Conservation (phyloP, 202 grass and related monocot genomes). For the Zizania palustris region DNA sequence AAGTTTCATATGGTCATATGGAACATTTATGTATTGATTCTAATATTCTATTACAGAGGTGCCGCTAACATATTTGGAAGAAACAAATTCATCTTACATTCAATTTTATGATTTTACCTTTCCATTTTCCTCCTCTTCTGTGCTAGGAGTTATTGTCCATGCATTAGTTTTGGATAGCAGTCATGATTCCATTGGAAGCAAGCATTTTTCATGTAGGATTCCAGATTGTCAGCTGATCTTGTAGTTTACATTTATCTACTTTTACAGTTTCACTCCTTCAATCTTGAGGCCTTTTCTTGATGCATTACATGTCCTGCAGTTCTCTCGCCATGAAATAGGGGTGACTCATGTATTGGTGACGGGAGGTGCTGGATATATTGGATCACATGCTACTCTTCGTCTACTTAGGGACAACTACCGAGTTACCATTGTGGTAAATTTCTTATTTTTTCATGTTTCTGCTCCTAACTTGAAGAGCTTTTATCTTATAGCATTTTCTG, state of each 20-base stretch:
- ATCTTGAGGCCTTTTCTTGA: conserved; percentile 28
- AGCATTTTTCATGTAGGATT: not conserved
- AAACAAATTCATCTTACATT: not conserved
- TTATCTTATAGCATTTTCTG: conserved; percentile 3
- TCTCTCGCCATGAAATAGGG: conserved; percentile 70
- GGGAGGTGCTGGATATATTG: conserved; percentile 81
- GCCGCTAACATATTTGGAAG: conserved; percentile 24
- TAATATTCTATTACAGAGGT: not conserved
- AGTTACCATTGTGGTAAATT: conserved; percentile 84
- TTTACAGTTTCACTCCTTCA: conserved; percentile 7
- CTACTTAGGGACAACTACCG: conserved; percentile 70
- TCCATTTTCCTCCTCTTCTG: not conserved
- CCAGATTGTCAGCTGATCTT: not conserved
- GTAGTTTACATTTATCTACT: conserved; percentile 5
- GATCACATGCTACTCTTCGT: conserved; percentile 78
- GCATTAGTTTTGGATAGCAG: not conserved
- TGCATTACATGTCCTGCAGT: conserved; percentile 46
- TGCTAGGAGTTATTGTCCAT: conserved; percentile 9
- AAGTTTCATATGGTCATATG: conserved; percentile 35
- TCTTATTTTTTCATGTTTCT: not conserved
- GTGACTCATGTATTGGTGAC: conserved; percentile 85
- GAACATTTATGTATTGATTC: not conserved
- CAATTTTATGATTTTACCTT: not conserved
- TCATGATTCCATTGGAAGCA: not conserved
- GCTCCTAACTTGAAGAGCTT: not conserved